Evolutionary conservation across 176 grass and related monocot species (phyloP), one percentile per base, ranked within the genome.

Genomic region (Saccharum officinarum): DNA sequence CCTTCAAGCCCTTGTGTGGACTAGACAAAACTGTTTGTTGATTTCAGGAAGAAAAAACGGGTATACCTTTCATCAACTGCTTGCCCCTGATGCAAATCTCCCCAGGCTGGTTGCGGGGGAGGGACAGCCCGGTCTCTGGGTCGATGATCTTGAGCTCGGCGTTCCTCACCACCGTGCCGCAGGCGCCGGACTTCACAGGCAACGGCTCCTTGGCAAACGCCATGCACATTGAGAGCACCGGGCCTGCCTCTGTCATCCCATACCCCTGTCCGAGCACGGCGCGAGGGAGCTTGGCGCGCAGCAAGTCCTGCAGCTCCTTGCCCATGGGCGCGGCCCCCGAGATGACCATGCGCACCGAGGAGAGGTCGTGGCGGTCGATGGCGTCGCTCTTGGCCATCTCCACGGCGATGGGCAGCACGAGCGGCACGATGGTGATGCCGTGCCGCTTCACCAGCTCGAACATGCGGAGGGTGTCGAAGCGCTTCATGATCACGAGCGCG

Each of bases 151-250:
- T 97, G 81, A 97, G 71, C 86, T 97, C 92, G 6, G 95, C 90
- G 55, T 97, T 97, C 74, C 95, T 80, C 5, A 97, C 95, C 71
- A 97, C 95, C 14, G 90, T 97, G 45, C 92, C 95, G 69, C 95
- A 97, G 5, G 95, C 89, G 30, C 95, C 95, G 17, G 92, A 91
- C 78, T 97, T 97, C 59, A 97, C 92, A 8, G 75, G 82, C 20
- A n/a, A 78, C 7, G 92, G 88, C 23, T 88, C 57, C 88, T 97
- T 97, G 22, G 95, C 95, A 49, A 97, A 97, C 3, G 95, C 92
- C 92, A 97, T 87, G 86, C 95, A 94, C 95, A 97, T 97, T 1
- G 95, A 92, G 20, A 97, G 81, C 55, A 97, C 95, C 6, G 95
- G 95, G 0, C 92, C 95, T 2, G 95, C 95, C 54, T 94, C 95